phyloP scores from a whole-genome alignment of 2,329 filamentous ascomycete genomes.

The Neofusicoccum ribis region DNA sequence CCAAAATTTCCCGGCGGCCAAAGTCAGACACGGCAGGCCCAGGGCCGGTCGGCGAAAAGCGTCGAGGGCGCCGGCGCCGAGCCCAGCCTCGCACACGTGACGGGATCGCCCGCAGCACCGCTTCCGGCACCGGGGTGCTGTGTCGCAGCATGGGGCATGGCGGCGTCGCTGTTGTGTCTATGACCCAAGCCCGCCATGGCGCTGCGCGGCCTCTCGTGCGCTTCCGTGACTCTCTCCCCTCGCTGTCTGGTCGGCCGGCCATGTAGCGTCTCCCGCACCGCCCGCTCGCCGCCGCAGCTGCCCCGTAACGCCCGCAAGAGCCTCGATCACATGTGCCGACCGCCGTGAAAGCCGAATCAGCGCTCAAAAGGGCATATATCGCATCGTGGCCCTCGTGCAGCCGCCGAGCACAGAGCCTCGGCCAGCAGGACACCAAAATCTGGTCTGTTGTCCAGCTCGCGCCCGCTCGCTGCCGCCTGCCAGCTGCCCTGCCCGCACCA shows the following conservation, averaged over 20 bases:
- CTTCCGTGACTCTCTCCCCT: not conserved
- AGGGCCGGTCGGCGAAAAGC: slow-evolving; percentile 16
- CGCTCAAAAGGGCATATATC: slow-evolving; percentile 8
- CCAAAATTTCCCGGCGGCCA: slow-evolving; percentile 20
- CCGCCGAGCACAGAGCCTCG: slow-evolving; percentile 3
- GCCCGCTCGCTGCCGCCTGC: slow-evolving; percentile 3
- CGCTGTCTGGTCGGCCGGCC: not conserved
- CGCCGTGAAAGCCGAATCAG: slow-evolving; percentile 6
- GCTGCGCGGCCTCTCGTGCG: not conserved
- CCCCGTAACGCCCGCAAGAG: not conserved
- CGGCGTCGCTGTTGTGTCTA: not conserved
- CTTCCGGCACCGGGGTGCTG: not conserved
- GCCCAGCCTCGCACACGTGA: not conserved
- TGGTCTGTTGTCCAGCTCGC: not conserved
- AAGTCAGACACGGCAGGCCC: slow-evolving; percentile 3
- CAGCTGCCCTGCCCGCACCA: not conserved
- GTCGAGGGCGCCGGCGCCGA: not conserved
- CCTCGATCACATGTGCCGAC: slow-evolving; percentile 16
- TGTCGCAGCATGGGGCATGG: not conserved
- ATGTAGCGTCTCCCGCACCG: slow-evolving; percentile 1
- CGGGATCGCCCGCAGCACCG: not conserved
- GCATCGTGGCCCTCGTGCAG: slow-evolving; percentile 13
- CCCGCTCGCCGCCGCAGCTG: not conserved
- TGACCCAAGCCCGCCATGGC: not conserved
- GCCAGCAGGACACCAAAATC: slow-evolving; percentile 14